Evolutionary conservation across 2,329 filamentous ascomycete genomes (phyloP), one percentile per base, ranked within the genome.

Genomic region (Lanzia echinophila): DNA sequence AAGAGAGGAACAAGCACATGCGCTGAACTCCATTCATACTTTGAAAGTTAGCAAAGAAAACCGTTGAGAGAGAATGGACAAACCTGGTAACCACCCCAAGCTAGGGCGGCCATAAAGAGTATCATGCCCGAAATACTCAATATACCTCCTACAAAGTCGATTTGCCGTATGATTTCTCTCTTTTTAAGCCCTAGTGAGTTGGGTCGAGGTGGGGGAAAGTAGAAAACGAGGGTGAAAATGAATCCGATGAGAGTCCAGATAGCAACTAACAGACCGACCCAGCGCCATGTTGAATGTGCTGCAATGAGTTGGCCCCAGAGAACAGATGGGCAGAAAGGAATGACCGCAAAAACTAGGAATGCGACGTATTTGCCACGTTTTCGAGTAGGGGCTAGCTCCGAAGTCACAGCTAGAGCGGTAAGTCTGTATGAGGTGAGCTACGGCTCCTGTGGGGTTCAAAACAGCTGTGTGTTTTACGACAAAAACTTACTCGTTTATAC

Each of bases 311-410:
- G 81, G 44, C 72, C 79, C 71, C 77, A 85, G 3, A 85, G 68
- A 0, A 82, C 79, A 0, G 79, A 79, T 1, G 82, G 80, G 51
- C 76, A 79, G 63, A 83, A 84, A 0, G 81, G 81, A 1, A 82
- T 52, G 54, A 84, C 83, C 24, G 78, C 81, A 62, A 83, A 76
- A 28, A 83, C 75, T 10, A 85, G 67, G 1, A 77, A 65, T 6
- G 78, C 77, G n/a, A 84, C 79, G 58, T 84, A 84, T 64, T 75
- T 77, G 28, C 59, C 84, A 46, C 85, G 78, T 66, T 86, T 81
- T n/a, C 77, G 73, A 20, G 80, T 80, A 1, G 85, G 84, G 0
- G 82, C 85, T 56, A 88, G 74, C 65, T 88, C 84, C 2, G 82
- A 81, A 1, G 83, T 84, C 33, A 78, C 84, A 28, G 84, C 83